Evolutionary conservation across 2,329 filamentous ascomycete species (phyloP).

Genomic region (Fusarium sp.): DNA sequence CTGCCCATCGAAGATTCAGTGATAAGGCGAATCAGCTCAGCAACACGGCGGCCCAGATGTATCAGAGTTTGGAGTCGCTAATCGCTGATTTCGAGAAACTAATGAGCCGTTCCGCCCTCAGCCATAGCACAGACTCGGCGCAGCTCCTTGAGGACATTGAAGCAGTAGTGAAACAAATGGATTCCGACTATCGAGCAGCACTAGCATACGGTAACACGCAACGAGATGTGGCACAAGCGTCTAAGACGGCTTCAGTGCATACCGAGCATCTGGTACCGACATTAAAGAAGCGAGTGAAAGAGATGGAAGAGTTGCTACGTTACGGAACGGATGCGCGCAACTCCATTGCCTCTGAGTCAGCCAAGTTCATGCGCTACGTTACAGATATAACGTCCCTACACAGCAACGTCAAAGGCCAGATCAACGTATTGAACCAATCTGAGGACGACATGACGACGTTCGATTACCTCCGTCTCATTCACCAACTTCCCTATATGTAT

Average conservation of each 20-base stretch:
- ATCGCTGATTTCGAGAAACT: constrained; percentile 72
- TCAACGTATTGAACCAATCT: constrained; percentile 76
- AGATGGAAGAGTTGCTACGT: constrained; percentile 70
- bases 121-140: constrained; percentile 70
- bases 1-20: constrained; percentile 69
- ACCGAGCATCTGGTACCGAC: constrained; percentile 71
- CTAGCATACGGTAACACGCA: constrained; percentile 74
- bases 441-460: constrained; percentile 84
- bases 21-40: constrained; percentile 70
- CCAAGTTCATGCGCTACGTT: constrained; percentile 83
- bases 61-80: constrained; percentile 69
- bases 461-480: constrained; percentile 81
- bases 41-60: constrained; percentile 68
- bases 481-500: constrained; percentile 88
- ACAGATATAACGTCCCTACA: constrained; percentile 82
- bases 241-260: constrained; percentile 71
- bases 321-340: constrained; percentile 75
- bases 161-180: constrained; percentile 85
- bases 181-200: constrained; percentile 84
- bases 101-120: constrained; percentile 63
- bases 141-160: constrained; percentile 86
- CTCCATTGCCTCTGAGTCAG: constrained; percentile 70
- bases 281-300: constrained; percentile 64
- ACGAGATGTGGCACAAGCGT: constrained; percentile 68
- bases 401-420: constrained; percentile 75